Evolutionary conservation across 495 filamentous ascomycete species (phyloP), one percentile per base, ranked within the genome.

Genomic region (Aspergillus panamensis): DNA sequence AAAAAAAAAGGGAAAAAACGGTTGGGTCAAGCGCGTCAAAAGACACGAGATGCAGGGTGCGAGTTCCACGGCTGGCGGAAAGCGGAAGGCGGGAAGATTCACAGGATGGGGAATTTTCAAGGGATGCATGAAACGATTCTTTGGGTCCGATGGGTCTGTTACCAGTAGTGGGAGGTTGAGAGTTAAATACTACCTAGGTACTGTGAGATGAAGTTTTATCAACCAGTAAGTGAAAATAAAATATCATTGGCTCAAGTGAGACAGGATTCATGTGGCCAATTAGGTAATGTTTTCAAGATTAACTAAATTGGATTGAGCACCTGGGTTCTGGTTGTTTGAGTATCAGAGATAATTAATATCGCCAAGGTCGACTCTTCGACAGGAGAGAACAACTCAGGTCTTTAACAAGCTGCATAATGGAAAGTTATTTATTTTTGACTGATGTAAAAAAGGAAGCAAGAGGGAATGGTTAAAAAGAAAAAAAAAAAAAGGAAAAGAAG

Each of bases 1-100:
- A 45, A 31, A 57, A 45, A 44, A 20, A 45, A 45, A 31, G 53
- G 37, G 43, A 20, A 45, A 60, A 64, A 61, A 65, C 58, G 55
- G 62, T 58, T 61, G 58, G 62, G 62, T 57, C 64, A 66, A 66
- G 58, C 58, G 63, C 63, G 56, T 60, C 61, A 63, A 54, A 58
- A 58, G 53, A 66, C 60, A 63, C 58, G 55, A 66, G 60, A 63
- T 48, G 60, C 64, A 66, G 58, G 64, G 61, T 57, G 19, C 19
- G 30, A 57, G 63, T 55, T 45, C 63, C 63, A 65, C 58, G 60
- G 60, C 50, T 62, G 57, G 55, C 51, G 63, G 63, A 62, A 62
- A 62, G 60, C 60, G 63, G 65, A 64, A 60, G 58, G 59, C 64
- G 64, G 64, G 64, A 66, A 66, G 61, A 63, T 60, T 63, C 54